Evolutionary conservation across 495 filamentous ascomycete genomes (phyloP), one percentile per base, ranked within the genome.

Genomic region (Xylaria scruposa): DNA sequence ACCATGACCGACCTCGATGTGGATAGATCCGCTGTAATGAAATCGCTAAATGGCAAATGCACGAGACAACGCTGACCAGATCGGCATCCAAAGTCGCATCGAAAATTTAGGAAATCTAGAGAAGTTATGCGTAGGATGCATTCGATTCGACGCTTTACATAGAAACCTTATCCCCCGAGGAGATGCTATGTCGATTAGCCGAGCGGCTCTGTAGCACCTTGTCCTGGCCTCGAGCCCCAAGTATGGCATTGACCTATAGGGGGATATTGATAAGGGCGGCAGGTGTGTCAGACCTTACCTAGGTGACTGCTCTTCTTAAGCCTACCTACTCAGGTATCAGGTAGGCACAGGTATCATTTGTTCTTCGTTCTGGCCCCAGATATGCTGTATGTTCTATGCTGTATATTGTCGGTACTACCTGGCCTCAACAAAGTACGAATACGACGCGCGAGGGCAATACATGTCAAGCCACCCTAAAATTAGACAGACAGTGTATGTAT

Each of bases 391-490:
- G 10, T 42, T 42, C 10, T 42, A 13, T 42, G 9, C 38, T 42
- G 38, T 42, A 42, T 42, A 38, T 38, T 38, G 38, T 42, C 9
- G 9, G 9, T 42, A 42, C 1, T 42, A 42, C 38, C 1, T 42
- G 2, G 38, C 17, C 4, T 56, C 13, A 31, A 31, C 24, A 29
- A 56, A 56, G 53, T 1, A 60, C 24, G 31, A 60, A 59, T 38
- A 12, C 33, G 58, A 60, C 33, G 33, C 6, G n/a, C 13, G 56
- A 38, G 56, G 4, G 15, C 21, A 31, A 60, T 19, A 21, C 31
- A 60, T 21, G 4, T 38, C 58, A 60, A 36, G 58, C 58, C 58
- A 60, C 31, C 58, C 58, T 21, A 60, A 60, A 60, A 60, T 60
- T 60, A 60, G 58, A 60, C 12, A 21, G 9, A 38, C 31, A 56